phyloP scores from a whole-genome alignment of 139 green algal species.

The Chlorella vulgaris region DNA sequence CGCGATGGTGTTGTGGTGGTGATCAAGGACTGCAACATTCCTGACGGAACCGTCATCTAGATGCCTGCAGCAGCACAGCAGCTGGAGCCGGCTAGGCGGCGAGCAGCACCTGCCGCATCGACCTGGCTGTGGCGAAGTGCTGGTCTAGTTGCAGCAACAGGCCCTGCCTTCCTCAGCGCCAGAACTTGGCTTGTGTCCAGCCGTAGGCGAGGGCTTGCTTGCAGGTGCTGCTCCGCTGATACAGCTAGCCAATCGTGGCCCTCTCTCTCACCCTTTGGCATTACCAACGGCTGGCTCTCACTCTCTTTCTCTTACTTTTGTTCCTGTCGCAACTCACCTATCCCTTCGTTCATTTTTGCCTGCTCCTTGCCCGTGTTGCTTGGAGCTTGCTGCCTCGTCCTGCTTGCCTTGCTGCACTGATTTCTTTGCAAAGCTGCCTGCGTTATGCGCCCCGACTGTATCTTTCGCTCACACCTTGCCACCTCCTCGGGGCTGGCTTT shows the following conservation, averaged over 20 bases:
- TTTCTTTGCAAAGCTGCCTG: not conserved
- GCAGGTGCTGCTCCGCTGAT: no score
- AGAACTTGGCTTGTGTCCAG: no score
- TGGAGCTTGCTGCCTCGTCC: not conserved
- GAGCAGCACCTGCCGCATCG: not conserved
- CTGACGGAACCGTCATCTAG: slow-evolving; percentile 58
- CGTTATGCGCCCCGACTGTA: not conserved
- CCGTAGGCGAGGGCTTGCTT: no score
- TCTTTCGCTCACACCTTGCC: not conserved
- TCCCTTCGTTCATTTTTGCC: not conserved
- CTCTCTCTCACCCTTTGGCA: no score
- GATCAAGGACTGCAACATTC: slow-evolving; percentile 93
- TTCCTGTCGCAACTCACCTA: no score
- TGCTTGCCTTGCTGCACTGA: not conserved
- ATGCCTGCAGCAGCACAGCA: not conserved
- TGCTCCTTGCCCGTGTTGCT: not conserved
- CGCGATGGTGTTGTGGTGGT: slow-evolving; percentile 96
- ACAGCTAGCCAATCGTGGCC: no score
- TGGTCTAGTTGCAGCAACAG: no score
- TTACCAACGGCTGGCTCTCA: no score
- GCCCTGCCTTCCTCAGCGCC: no score
- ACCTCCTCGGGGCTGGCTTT: slow-evolving; percentile 2
- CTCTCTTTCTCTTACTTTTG: no score
- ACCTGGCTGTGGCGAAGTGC: not conserved
- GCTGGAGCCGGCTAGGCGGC: not conserved